Base-by-base conservation (phyloP, 257 asterid species). In the Penstemon eatonii region DNA sequence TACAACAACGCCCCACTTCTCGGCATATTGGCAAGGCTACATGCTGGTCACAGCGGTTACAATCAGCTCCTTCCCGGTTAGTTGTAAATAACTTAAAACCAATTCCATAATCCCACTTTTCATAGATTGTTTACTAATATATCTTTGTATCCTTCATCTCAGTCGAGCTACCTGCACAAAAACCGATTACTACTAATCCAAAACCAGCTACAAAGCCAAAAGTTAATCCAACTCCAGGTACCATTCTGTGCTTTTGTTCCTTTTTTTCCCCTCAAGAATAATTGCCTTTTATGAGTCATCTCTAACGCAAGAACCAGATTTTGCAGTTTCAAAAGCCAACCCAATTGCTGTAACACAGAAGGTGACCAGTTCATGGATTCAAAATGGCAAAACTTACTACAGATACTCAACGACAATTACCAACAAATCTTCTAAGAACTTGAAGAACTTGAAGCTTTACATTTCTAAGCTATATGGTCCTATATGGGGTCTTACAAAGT, bases 401-500 rank as follows among this genome's bases (percentile, higher is more conserved):
- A 76, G 84, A 71, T 82, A 82, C 78, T 73, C 77, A 0, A 60
- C 75, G 3, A 76, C 25, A 15, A 56, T 85, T 57, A 85, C 80
- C 36, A 85, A 85, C 69, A 79, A 73, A 38, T 83, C 85, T 55
- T 42, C 79, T 5, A 80, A 83, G 75, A 79, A 68, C 41, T 12
- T 83, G 74, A 76, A 65, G 74, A 72, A 70, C 60, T 59, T 83
- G 73, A 83, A 79, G 83, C 80, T 82, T 33, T 39, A 70, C 6
- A 66, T 82, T 60, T 76, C 76, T 42, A 71, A 83, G 67, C 82
- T 85, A 43, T 68, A 77, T 33, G 91, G 91, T n/a, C 80, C 85
- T 4, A 60, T 85, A 13, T 85, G 89, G 91, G 91, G 91, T 70
- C 84, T 83, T 7, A 71, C 79, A 10, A 79, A 75, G 74, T 72